Base-by-base conservation (phyloP, 257 asterid genomes). In the Eucommia ulmoides region DNA sequence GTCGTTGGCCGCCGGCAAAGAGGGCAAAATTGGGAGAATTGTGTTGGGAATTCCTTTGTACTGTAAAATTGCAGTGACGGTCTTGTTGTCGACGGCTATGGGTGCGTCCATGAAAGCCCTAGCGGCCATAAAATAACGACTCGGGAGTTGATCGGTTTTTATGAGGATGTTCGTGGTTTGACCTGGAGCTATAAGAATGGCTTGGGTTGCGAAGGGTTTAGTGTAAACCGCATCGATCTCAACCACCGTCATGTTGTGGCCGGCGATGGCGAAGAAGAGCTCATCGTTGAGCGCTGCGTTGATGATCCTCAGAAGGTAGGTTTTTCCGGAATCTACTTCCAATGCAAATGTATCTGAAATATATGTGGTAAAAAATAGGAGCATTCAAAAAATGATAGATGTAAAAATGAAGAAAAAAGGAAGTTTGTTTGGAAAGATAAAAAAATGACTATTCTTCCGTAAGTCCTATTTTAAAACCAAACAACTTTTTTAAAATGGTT, bases 281-380 rank as follows among this genome's bases (percentile, higher is more conserved):
- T 70, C 81, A 14, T 77, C 83, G 35, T 81, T 77, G 1, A 81
- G 80, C 42, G 82, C 87, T 20, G 82, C 84, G 22, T 81, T 81
- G 76, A 78, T 68, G 41, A 81, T 42, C 0, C 87, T 78, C 11
- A 81, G 84, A 51, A 81, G 81, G 52, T 81, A 81, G 0, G 75
- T 78, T 62, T 73, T 81, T 23, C 84, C 77, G 0, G 84, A 69
- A 22, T 74, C 72, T 15, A 75, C 88, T 55, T 19, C 20, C 19
- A 42, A 16, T 2, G 1, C 19, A 21, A 42, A 42, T 1, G 20
- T 21, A 2, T 21, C 48, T 42, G 48, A 10, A 42, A 19, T 1
- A 0, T 3, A 42, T 42, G n/a, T n/a, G n/a, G n/a, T n/a, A n/a
- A n/a, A n/a, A n/a, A n/a, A n/a, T n/a, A n/a, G n/a, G n/a, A n/a